These are phyloP conservation scores for Glarea lozoyensis DNA, from an alignment of 495 filamentous ascomycete species.

Conservation along the genomic window DNA sequence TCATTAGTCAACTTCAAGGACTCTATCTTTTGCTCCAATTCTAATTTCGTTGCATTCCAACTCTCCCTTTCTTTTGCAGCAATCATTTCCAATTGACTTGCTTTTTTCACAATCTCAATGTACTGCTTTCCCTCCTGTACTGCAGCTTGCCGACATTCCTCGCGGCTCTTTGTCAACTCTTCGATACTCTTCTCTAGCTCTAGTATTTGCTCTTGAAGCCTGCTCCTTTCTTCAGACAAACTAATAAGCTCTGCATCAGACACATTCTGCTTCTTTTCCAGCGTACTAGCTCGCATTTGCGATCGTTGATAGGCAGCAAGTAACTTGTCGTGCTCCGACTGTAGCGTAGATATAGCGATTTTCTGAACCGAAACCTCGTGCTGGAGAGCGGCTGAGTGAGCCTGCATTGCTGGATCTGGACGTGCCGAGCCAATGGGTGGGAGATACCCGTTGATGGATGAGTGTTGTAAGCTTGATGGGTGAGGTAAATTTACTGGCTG, in stretches of 20 bases:
- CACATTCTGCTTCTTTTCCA: conserved; percentile 39
- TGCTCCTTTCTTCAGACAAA: conserved; percentile 33
- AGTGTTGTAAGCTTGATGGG: conserved; percentile 7
- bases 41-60: conserved; percentile 29
- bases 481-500: conserved; percentile 9
- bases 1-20: not conserved
- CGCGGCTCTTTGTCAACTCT: conserved; percentile 30
- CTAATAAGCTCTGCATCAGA: conserved; percentile 37
- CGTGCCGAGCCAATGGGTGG: conserved; percentile 11
- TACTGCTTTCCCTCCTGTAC: conserved; percentile 34
- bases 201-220: conserved; percentile 28
- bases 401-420: conserved; percentile 26
- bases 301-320: conserved; percentile 36
- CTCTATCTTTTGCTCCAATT: conserved; percentile 23
- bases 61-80: conserved; percentile 27
- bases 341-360: conserved; percentile 34
- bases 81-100: conserved; percentile 31
- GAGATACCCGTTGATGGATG: conserved; percentile 7
- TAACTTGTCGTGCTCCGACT: conserved; percentile 35
- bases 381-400: conserved; percentile 35
- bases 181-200: conserved; percentile 31
- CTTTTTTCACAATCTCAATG: conserved; percentile 36
- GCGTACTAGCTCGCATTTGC: conserved; percentile 29
- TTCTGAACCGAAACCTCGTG: conserved; percentile 41
- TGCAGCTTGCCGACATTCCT: conserved; percentile 27